A percentile compares a stretch with the other conserved stretches of the same genome.
phyloP scores from a whole-genome alignment of 257 asterid genomes.

The Eustoma russellianum region DNA sequence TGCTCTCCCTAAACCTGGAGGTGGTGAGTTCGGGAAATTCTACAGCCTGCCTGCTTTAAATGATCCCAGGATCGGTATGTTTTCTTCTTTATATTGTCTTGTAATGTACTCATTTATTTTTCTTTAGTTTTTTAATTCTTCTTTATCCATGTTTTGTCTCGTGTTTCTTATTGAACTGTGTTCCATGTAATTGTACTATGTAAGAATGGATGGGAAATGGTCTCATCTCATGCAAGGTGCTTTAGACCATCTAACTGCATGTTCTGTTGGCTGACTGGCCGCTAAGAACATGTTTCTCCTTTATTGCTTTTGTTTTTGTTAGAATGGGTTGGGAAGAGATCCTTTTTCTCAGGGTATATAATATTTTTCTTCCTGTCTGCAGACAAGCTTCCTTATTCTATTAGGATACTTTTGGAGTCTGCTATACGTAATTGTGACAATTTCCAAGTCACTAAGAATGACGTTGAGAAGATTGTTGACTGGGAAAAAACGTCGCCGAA shows the following conservation, averaged over 20 bases:
- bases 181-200: too few relatives aligned
- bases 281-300: too few relatives aligned
- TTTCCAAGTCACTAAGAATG: slow-evolving; percentile 84
- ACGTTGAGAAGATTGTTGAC: slow-evolving; percentile 87
- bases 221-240: too few relatives aligned
- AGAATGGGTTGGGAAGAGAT: too few relatives aligned
- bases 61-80: slow-evolving; percentile 73
- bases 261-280: too few relatives aligned
- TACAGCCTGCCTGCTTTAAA: slow-evolving; percentile 82
- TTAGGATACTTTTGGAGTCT: slow-evolving; percentile 84
- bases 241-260: too few relatives aligned
- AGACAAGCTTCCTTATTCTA: slow-evolving; percentile 93
- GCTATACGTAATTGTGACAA: slow-evolving; percentile 95
- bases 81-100: background rate
- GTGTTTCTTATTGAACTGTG: background rate
- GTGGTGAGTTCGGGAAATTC: slow-evolving; percentile 85
- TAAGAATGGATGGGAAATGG: too few relatives aligned
- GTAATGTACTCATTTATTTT: background rate
- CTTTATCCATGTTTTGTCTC: background rate
- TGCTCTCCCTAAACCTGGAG: slow-evolving; percentile 77
- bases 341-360: too few relatives aligned
- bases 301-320: too few relatives aligned
- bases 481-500: slow-evolving; percentile 82
- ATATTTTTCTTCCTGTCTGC: slow-evolving; percentile 8
- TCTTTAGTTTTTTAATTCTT: background rate